These are phyloP conservation scores for Vitis labrusca DNA, from an alignment of 164 flowering plant species.

Conservation along the genomic window DNA sequence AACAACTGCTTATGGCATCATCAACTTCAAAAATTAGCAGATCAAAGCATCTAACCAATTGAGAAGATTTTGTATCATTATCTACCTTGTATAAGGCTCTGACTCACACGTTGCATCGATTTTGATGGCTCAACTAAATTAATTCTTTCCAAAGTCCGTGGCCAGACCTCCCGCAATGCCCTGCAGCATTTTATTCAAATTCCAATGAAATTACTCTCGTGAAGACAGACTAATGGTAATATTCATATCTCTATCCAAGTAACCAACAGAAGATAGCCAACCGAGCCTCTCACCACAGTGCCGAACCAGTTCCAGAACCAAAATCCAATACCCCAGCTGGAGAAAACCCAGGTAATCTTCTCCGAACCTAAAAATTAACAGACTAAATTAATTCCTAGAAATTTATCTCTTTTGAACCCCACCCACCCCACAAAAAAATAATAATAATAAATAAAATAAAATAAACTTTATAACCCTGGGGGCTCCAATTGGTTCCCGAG, in stretches of 20 bases:
- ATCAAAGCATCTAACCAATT: neutral
- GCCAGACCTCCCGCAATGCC: constrained; percentile 95
- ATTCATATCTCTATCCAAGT: neutral
- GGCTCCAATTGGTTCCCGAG: no score
- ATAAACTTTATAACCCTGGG: neutral
- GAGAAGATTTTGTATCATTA: neutral
- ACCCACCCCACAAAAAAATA: neutral
- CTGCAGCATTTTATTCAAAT: constrained; percentile 33
- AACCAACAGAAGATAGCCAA: neutral
- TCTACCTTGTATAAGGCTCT: constrained; percentile 69
- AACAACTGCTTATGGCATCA: neutral
- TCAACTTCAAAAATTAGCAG: neutral
- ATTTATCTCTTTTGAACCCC: no score
- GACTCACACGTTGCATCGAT: constrained; percentile 91
- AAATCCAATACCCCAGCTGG: constrained; percentile 89
- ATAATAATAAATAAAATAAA: neutral
- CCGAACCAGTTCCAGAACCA: constrained; percentile 96
- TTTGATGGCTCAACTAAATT: constrained; percentile 93
- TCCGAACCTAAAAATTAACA: constrained; percentile 48
- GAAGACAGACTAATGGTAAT: neutral
- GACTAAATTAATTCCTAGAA: neutral
- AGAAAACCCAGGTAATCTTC: constrained; percentile 79
- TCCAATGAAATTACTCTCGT: neutral
- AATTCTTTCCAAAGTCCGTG: constrained; percentile 59
- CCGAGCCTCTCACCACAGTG: constrained; percentile 67